These are phyloP conservation scores for Penicillium griseofulvum DNA, from an alignment of 2,329 filamentous ascomycete genomes.

Conservation along the genomic window DNA sequence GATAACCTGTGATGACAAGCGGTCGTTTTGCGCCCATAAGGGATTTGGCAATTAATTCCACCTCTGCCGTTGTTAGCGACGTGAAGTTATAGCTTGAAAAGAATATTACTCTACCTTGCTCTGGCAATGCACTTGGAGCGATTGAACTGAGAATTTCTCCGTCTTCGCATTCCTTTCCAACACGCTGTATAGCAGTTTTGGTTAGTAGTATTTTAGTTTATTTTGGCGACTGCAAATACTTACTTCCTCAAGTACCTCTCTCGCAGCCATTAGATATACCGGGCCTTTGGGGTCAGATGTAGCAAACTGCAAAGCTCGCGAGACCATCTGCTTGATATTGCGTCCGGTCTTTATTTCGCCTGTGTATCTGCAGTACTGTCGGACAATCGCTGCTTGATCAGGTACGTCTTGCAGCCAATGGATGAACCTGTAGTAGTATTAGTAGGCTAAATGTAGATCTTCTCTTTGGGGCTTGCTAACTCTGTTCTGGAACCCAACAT, in stretches of 20 bases:
- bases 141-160: constrained; percentile 13
- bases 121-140: constrained; percentile 10
- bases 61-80: constrained; percentile 14
- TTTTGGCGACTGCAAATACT: constrained; percentile 39
- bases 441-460: background rate
- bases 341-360: constrained; percentile 77
- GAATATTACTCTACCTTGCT: constrained; percentile 1
- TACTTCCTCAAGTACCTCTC: constrained; percentile 80
- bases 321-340: constrained; percentile 84
- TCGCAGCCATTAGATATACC: constrained; percentile 71
- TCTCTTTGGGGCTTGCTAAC: constrained; percentile 43
- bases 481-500: constrained; percentile 70
- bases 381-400: constrained; percentile 72
- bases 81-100: too few species aligned
- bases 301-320: constrained; percentile 76
- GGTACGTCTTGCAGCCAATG: constrained; percentile 81
- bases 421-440: constrained; percentile 43
- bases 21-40: constrained; percentile 47
- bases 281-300: constrained; percentile 72
- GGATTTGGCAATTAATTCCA: constrained; percentile 40
- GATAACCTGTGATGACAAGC: constrained; percentile 50
- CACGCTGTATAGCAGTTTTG: constrained; percentile 2
- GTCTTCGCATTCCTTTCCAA: constrained; percentile 14
- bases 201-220: background rate
- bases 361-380: constrained; percentile 79